Base-by-base conservation (phyloP, 805 yeast species). In the Kazachstania viticola region DNA sequence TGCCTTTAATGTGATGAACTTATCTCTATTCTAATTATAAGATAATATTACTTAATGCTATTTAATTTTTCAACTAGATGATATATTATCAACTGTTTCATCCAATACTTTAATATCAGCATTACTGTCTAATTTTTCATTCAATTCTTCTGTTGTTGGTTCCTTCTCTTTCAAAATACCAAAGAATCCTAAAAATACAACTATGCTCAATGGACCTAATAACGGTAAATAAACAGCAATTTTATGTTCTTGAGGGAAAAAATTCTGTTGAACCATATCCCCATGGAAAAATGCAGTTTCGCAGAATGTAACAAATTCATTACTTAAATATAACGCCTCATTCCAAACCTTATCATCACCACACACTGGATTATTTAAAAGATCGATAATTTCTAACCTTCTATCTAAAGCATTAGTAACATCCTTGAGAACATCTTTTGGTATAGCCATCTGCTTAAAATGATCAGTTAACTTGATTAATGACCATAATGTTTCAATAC, bases 201-300 rank as follows among this genome's bases (percentile, higher is more conserved):
- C 85, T 17, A 88, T 70, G 2, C 70, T 59, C 22, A 85, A 61
- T 2, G 98, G 98, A 0, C 97, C 97, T 22, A 87, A 54, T 28
- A 88, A 60, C 0, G 98, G 98, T 49, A 84, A 62, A 44, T 85
- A 91, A 1, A 91, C 94, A 0, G 98, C 97, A 48, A 91, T 65
- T 54, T 83, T 87, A 51, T 88, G 98, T 54, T 88, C 96, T 41
- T 81, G 88, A 0, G 98, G 97, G 64, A 87, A 84, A 54, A 81
- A 85, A 34, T 79, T 83, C 51, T 88, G 96, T 48, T 84, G 94
- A 18, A 91, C 83, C 95, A 91, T 88, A 53, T 79, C 87, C 45
- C 82, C 81, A 44, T 88, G 94, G 54, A 88, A 88, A 47, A 88
- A 88, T 0, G 97, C 96, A 28, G 63, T 63, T 38, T 71, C 75